phyloP scores from a whole-genome alignment of 116 monocot species.

The Iris pallida region DNA sequence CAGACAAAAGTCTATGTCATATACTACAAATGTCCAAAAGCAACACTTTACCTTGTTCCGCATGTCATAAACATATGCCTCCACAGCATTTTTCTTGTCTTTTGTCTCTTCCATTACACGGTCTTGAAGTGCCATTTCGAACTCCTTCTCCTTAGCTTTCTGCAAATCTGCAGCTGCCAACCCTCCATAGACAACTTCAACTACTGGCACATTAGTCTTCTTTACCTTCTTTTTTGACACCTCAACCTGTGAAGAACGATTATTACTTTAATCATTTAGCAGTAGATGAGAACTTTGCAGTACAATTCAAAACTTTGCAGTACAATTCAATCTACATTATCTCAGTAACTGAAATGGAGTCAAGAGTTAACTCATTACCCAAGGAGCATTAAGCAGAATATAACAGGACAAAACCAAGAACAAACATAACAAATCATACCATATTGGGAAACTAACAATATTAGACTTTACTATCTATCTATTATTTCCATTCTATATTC shows the following conservation, averaged over 20 bases:
- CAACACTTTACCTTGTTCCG: conserved; percentile 59
- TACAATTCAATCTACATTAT: no score
- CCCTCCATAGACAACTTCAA: conserved; percentile 54
- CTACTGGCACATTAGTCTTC: conserved; percentile 59
- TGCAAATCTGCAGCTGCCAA: conserved; percentile 49
- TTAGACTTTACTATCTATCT: no score
- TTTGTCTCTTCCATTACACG: conserved; percentile 96
- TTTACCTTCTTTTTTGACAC: conserved; percentile 63
- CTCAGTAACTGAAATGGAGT: no score
- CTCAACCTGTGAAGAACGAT: conserved; percentile 28
- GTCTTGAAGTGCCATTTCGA: conserved; percentile 92
- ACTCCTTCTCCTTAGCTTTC: conserved; percentile 76
- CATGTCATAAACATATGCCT: conserved; percentile 96
- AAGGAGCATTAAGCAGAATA: no score
- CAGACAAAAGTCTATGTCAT: background rate
- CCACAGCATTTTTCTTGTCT: conserved; percentile 94
- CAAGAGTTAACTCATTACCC: no score
- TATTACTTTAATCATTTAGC: no score
- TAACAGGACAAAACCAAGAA: no score
- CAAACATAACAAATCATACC: no score
- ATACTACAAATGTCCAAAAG: background rate
- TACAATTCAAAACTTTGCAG: no score
- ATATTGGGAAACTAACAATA: no score
- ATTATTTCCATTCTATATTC: no score
- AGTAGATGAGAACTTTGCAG: no score